phyloP scores from a whole-genome alignment of 2,329 filamentous ascomycete species.

The Gaeumannomyces sp. region DNA sequence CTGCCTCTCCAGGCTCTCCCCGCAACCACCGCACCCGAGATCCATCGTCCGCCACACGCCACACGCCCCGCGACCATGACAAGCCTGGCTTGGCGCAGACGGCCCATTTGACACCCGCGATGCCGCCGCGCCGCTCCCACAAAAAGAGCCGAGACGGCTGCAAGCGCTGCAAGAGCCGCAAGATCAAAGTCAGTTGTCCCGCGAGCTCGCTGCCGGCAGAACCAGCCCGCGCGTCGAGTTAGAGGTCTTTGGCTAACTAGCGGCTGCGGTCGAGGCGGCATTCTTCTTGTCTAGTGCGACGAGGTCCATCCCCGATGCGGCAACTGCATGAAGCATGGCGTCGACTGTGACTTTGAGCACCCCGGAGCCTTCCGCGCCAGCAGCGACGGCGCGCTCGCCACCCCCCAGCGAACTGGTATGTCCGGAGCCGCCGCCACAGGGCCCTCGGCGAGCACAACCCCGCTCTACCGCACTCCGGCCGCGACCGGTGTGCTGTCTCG shows the following conservation, averaged over 20 bases:
- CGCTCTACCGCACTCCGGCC: slow-evolving; percentile 29
- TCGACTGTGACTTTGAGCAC: slow-evolving; percentile 58
- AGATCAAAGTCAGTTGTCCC: slow-evolving; percentile 55
- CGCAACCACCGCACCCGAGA: neutral
- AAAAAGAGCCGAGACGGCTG: slow-evolving; percentile 66
- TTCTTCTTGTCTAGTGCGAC: slow-evolving; percentile 44
- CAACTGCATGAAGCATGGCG: slow-evolving; percentile 62
- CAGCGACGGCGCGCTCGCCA: slow-evolving; percentile 7
- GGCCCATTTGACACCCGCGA: slow-evolving; percentile 24
- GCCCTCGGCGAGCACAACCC: slow-evolving; percentile 22
- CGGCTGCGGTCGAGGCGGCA: neutral
- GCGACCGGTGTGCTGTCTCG: slow-evolving; percentile 26
- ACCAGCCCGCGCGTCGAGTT: neutral
- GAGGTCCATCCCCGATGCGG: slow-evolving; percentile 59
- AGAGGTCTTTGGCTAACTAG: neutral
- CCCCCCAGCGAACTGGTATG: neutral
- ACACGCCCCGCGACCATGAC: slow-evolving; percentile 13
- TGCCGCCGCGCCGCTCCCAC: slow-evolving; percentile 62
- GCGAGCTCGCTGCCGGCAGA: neutral
- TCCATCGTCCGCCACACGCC: neutral
- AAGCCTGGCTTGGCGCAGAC: slow-evolving; percentile 12
- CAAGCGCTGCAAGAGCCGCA: slow-evolving; percentile 58
- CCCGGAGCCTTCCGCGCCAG: slow-evolving; percentile 20
- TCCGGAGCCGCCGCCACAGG: slow-evolving; percentile 19
- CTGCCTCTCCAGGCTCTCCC: neutral